Percentiles rank a stretch among this genome's conserved stretches.
Conservation (phyloP, 2,329 filamentous ascomycete genomes). For the Aureobasidium musti region DNA sequence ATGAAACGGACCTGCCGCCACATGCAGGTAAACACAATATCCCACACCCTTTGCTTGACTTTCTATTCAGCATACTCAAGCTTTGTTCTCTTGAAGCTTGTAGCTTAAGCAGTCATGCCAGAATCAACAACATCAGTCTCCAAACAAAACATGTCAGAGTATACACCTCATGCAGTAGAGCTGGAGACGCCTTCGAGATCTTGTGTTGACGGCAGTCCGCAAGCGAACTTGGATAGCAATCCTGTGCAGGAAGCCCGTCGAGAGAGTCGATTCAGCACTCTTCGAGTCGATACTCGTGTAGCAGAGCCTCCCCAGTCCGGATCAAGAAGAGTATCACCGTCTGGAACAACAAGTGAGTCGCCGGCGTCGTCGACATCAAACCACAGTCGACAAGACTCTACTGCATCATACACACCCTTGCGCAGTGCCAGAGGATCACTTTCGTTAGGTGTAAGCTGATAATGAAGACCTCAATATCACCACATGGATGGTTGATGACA, state of each 20-base stretch:
- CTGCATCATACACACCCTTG: conserved; percentile 16
- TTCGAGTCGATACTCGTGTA: background rate
- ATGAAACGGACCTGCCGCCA: background rate
- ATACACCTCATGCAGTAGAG: background rate
- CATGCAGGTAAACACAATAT: conserved; percentile 3
- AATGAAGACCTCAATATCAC: no score
- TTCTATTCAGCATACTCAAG: background rate
- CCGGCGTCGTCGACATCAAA: background rate
- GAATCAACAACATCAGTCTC: background rate
- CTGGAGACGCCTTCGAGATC: background rate
- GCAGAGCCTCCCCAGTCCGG: background rate
- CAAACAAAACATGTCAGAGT: background rate
- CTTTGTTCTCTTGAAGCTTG: background rate
- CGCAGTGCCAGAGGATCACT: conserved; percentile 19
- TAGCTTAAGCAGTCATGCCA: background rate
- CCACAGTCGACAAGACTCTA: conserved; percentile 9
- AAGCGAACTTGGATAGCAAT: background rate
- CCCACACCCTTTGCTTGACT: background rate
- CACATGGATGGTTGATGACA: background rate
- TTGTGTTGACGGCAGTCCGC: background rate
- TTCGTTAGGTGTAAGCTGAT: background rate
- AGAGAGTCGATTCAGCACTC: background rate
- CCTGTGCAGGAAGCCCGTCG: background rate
- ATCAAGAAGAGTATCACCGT: background rate
- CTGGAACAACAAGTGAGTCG: background rate